phyloP scores from a whole-genome alignment of 345 rosid species.

The Linum trigynum region DNA sequence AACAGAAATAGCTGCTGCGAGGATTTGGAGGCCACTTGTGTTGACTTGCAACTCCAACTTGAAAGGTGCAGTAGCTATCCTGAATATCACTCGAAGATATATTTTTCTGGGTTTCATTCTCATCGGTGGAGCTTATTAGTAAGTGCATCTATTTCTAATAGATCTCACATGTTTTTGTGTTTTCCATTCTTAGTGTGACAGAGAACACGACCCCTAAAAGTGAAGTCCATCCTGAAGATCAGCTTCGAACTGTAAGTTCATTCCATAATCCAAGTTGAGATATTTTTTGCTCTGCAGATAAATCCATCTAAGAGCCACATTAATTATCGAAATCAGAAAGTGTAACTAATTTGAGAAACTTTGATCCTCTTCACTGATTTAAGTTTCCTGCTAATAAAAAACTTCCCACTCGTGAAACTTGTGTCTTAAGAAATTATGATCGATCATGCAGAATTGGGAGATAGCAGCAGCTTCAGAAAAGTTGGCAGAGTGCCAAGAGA shows the following conservation, averaged over 20 bases:
- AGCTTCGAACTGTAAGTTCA: constrained; percentile 57
- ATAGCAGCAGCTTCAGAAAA: constrained; percentile 85
- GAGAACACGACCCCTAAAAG: constrained; percentile 23
- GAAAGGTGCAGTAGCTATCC: constrained; percentile 35
- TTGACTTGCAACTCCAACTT: constrained; percentile 36
- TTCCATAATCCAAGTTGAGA: not conserved
- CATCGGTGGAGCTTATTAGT: not conserved
- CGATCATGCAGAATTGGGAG: constrained; percentile 58
- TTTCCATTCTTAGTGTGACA: constrained; percentile 36
- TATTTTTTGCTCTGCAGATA: too few species aligned
- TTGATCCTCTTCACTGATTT: too few species aligned
- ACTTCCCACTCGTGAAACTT: too few species aligned
- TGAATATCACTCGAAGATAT: not conserved
- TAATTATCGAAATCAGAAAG: too few species aligned
- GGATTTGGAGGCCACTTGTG: constrained; percentile 38
- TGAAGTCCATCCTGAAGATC: constrained; percentile 37
- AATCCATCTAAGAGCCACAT: too few species aligned
- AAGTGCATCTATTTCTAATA: constrained; percentile 4
- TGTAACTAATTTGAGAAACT: too few species aligned
- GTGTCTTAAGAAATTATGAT: not conserved
- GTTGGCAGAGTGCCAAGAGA: constrained; percentile 89
- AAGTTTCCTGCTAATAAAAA: too few species aligned
- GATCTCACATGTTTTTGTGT: constrained; percentile 13
- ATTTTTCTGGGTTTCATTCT: not conserved
- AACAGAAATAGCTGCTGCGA: constrained; percentile 33